Conservation (phyloP, 805 yeast genomes). For the Kurtzmaniella cleridarum region DNA sequence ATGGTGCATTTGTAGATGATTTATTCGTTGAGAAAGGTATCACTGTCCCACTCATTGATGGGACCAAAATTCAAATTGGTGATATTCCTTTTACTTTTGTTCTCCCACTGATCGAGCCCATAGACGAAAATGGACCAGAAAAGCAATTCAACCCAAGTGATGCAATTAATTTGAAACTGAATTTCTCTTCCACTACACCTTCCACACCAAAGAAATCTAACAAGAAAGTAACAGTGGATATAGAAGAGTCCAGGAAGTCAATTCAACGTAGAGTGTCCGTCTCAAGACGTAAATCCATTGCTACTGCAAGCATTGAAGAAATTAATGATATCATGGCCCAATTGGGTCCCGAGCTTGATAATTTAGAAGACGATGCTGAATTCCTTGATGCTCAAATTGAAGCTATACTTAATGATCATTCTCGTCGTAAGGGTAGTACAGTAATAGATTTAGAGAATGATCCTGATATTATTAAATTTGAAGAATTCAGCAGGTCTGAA, state of each 20-base stretch:
- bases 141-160: constrained; percentile 55
- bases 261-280: constrained; percentile 27
- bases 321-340: constrained; percentile 31
- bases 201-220: constrained; percentile 21
- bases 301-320: constrained; percentile 35
- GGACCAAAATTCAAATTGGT: constrained; percentile 85
- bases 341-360: constrained; percentile 28
- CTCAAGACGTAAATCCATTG: constrained; percentile 33
- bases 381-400: constrained; percentile 27
- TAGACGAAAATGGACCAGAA: constrained; percentile 10
- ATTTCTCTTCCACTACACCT: constrained; percentile 19
- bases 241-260: constrained; percentile 10
- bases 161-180: constrained; percentile 52
- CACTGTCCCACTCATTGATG: constrained; percentile 81
- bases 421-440: constrained; percentile 8
- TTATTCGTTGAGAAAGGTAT: constrained; percentile 83
- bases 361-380: constrained; percentile 22
- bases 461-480: constrained; percentile 12
- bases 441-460: constrained; percentile 9
- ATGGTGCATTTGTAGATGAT: constrained; percentile 96
- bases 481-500: constrained; percentile 16
- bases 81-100: constrained; percentile 86
- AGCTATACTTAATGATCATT: constrained; percentile 22
- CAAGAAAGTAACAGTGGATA: constrained; percentile 17
- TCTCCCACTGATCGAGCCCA: constrained; percentile 61